A percentile compares a stretch with the other conserved stretches of the same genome.
phyloP scores from a whole-genome alignment of 345 rosid species.

The Lumnitzera racemosa region DNA sequence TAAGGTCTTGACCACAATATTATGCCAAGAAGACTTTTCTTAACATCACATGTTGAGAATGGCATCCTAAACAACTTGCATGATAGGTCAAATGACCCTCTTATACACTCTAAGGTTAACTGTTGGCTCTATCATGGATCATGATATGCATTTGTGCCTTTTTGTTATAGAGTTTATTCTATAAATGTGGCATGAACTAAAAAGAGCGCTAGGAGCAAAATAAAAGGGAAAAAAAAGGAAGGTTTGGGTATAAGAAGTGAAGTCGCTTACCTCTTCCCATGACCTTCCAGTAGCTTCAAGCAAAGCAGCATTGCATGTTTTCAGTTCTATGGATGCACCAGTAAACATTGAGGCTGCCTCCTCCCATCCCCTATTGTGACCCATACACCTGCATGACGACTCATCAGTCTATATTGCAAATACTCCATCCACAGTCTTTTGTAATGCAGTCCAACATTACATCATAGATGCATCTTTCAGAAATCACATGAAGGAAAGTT shows the following conservation, averaged over 20 bases:
- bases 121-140: no score
- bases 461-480: no score
- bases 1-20: no score
- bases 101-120: no score
- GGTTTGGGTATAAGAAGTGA: background rate
- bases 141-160: background rate
- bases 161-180: background rate
- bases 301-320: constrained; percentile 97
- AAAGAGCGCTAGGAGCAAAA: background rate
- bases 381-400: constrained; percentile 71
- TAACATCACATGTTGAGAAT: no score
- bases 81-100: no score
- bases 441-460: no score
- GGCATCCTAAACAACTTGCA: no score
- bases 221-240: background rate
- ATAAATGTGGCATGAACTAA: background rate
- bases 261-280: constrained; percentile 73
- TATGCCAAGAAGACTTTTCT: no score
- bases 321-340: constrained; percentile 66
- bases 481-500: no score
- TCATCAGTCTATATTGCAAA: background rate
- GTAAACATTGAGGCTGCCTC: constrained; percentile 89
- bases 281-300: constrained; percentile 84
- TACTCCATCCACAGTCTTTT: background rate
- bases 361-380: constrained; percentile 98